phyloP scores from a whole-genome alignment of 345 rosid genomes.

The Populus davidiana region DNA sequence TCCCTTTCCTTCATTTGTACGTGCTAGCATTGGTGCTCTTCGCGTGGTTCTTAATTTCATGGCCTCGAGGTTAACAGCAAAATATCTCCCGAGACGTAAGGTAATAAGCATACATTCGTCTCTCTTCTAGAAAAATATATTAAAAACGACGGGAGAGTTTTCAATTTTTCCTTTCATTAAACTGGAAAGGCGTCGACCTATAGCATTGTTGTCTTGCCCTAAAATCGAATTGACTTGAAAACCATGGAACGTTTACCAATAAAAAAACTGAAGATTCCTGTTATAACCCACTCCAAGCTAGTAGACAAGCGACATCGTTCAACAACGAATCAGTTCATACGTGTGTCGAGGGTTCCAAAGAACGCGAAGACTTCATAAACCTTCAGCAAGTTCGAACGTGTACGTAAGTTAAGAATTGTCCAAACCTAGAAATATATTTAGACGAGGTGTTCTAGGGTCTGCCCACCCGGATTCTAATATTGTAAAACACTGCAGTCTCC shows the following conservation, averaged over 20 bases:
- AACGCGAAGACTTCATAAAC: background rate
- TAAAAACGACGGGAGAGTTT: background rate
- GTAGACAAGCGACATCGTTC: background rate
- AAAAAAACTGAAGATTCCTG: background rate
- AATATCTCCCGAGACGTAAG: background rate
- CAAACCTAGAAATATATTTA: no score
- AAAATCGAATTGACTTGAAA: background rate
- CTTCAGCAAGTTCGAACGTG: background rate
- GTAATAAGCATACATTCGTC: background rate
- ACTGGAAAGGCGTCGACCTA: background rate
- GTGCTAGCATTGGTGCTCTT: no score
- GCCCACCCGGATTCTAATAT: background rate
- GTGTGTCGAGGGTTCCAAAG: background rate
- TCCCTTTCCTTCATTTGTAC: no score
- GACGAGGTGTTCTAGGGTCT: background rate
- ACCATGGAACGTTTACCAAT: no score
- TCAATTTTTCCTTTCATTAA: no score
- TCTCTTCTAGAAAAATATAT: no score
- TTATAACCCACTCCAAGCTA: background rate
- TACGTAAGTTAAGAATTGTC: background rate
- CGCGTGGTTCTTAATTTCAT: background rate
- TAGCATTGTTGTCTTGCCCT: background rate
- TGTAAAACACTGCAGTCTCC: background rate
- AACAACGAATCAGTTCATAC: background rate
- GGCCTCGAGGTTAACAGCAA: background rate